Conservation (phyloP, 495 filamentous ascomycete genomes). For the Penicillium silybi region DNA sequence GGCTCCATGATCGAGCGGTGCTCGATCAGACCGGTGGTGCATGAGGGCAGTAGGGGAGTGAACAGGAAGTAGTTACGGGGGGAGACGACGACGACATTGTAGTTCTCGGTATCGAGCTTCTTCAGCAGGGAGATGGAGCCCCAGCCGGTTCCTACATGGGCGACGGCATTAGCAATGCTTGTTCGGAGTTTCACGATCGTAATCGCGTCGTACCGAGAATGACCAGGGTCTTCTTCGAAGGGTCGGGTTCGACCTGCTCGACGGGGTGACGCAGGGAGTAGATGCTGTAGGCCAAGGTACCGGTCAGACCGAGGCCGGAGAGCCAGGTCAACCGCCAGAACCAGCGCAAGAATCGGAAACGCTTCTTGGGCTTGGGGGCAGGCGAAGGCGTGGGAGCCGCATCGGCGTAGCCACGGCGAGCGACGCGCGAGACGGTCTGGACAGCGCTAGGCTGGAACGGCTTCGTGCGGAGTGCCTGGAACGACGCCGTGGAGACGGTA, state of each 20-base stretch:
- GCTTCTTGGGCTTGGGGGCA: slow-evolving; percentile 42
- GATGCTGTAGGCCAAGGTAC: slow-evolving; percentile 72
- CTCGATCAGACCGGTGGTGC: slow-evolving; percentile 95
- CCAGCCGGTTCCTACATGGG: slow-evolving; percentile 79
- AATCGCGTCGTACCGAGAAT: slow-evolving; percentile 69
- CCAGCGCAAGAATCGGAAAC: slow-evolving; percentile 55
- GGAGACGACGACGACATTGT: slow-evolving; percentile 93
- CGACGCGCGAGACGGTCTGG: slow-evolving; percentile 28
- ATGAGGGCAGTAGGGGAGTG: slow-evolving; percentile 93
- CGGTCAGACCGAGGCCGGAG: slow-evolving; percentile 61
- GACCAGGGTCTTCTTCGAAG: slow-evolving; percentile 93
- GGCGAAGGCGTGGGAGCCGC: slow-evolving; percentile 33
- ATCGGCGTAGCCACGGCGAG: slow-evolving; percentile 42
- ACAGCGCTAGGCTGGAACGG: slow-evolving; percentile 19
- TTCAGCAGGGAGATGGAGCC: slow-evolving; percentile 94
- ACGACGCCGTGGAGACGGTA: slow-evolving; percentile 30
- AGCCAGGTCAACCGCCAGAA: slow-evolving; percentile 76
- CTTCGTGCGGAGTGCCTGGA: slow-evolving; percentile 21
- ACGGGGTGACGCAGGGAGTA: slow-evolving; percentile 75
- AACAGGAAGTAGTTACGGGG: slow-evolving; percentile 99
- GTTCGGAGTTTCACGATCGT: not conserved
- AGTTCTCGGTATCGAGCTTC: slow-evolving; percentile 96
- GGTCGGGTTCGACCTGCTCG: slow-evolving; percentile 76
- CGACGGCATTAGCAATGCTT: slow-evolving; percentile 17
- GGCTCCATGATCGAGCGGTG: slow-evolving; percentile 99